phyloP scores from a whole-genome alignment of 495 filamentous ascomycete species.

The Aspergillus incahuasiensis region DNA sequence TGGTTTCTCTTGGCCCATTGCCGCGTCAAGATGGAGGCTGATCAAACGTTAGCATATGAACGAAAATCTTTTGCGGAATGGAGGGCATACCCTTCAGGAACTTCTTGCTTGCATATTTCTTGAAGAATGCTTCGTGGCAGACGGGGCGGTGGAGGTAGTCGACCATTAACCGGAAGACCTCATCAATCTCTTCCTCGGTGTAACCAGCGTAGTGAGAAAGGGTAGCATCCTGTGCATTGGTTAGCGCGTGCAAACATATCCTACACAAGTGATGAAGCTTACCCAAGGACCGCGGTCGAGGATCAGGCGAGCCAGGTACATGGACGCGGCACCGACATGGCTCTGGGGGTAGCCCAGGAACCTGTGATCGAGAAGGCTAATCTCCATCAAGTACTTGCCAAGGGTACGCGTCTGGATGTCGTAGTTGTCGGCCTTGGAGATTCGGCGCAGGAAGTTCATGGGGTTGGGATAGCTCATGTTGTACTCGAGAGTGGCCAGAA shows the following conservation, averaged over 20 bases:
- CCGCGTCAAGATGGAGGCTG: constrained; percentile 87
- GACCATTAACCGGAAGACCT: constrained; percentile 89
- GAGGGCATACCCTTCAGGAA: constrained; percentile 79
- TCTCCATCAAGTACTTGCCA: constrained; percentile 98
- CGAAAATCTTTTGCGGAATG: not conserved
- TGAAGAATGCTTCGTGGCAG: constrained; percentile 94
- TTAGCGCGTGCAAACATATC: constrained; percentile 20
- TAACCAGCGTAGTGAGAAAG: constrained; percentile 93
- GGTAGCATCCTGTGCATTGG: constrained; percentile 62
- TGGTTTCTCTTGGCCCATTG: constrained; percentile 83
- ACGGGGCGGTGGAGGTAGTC: constrained; percentile 89
- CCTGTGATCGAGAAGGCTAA: constrained; percentile 87
- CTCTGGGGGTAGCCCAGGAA: constrained; percentile 85
- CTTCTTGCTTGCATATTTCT: constrained; percentile 98
- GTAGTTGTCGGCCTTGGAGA: constrained; percentile 98
- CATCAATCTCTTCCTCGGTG: constrained; percentile 83
- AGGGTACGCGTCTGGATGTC: constrained; percentile 95
- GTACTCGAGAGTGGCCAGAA: constrained; percentile 86
- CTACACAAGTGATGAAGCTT: constrained; percentile 30
- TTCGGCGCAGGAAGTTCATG: constrained; percentile 98
- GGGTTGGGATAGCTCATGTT: constrained; percentile 98
- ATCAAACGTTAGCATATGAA: constrained; percentile 15
- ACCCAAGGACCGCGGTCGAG: constrained; percentile 88
- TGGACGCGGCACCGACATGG: constrained; percentile 83
- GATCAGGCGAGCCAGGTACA: constrained; percentile 90